phyloP scores from a whole-genome alignment of 495 filamentous ascomycete genomes.

The Aspergillus bertholletiae region DNA sequence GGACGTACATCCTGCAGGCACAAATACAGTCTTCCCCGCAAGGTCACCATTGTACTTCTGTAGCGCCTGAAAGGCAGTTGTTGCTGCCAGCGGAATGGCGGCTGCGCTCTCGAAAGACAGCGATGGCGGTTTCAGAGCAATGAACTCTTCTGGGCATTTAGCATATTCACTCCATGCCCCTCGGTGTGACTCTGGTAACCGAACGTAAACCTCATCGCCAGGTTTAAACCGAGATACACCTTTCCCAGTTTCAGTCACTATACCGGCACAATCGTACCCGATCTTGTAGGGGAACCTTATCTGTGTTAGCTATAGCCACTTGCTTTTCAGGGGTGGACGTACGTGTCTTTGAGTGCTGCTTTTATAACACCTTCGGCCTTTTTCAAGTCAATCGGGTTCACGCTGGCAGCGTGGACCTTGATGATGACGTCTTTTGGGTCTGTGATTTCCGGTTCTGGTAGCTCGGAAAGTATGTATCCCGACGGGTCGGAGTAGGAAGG shows the following conservation, averaged over 20 bases:
- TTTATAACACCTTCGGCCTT: slow-evolving; percentile 32
- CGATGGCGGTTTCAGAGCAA: slow-evolving; percentile 35
- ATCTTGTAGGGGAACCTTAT: slow-evolving; percentile 38
- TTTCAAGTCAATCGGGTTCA: slow-evolving; percentile 51
- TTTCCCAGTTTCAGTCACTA: slow-evolving; percentile 40
- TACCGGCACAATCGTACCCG: slow-evolving; percentile 46
- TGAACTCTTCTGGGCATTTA: slow-evolving; percentile 28
- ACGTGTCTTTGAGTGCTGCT: slow-evolving; percentile 20
- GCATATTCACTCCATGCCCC: slow-evolving; percentile 37
- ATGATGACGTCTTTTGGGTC: slow-evolving; percentile 46
- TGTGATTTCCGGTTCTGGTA: slow-evolving; percentile 39
- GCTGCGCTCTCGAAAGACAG: slow-evolving; percentile 39
- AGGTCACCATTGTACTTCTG: slow-evolving; percentile 34
- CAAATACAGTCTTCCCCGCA: slow-evolving; percentile 53
- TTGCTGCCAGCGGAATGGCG: slow-evolving; percentile 33
- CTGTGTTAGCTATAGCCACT: neutral
- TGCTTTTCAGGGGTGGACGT: slow-evolving; percentile 6
- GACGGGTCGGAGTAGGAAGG: slow-evolving; percentile 37
- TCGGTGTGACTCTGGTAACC: slow-evolving; percentile 26
- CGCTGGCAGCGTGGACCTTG: slow-evolving; percentile 44
- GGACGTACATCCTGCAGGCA: slow-evolving; percentile 40
- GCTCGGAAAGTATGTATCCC: slow-evolving; percentile 37
- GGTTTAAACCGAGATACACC: slow-evolving; percentile 38
- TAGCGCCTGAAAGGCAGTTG: slow-evolving; percentile 44
- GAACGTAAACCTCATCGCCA: slow-evolving; percentile 51